Evolutionary conservation across 2,329 filamentous ascomycete species (phyloP).

Genomic region (Cadophora gregata): DNA sequence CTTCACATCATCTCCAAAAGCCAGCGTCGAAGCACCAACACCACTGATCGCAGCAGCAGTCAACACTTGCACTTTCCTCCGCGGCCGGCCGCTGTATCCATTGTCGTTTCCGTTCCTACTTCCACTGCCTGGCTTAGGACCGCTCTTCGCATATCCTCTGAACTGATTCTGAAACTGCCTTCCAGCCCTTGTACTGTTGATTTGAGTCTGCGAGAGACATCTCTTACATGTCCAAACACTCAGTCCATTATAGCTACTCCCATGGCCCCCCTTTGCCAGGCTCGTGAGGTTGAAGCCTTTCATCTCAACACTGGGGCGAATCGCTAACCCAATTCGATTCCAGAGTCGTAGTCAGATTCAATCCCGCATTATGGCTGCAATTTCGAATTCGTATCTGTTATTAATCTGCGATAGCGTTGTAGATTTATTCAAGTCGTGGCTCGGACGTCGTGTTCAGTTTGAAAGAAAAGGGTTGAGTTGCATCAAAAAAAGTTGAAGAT

Average conservation of each 20-base stretch:
- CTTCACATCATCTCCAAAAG: conserved; percentile 73
- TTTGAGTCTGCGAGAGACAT: conserved; percentile 33
- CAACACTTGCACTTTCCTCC: conserved; percentile 30
- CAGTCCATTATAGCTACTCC: neutral
- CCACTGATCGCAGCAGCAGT: conserved; percentile 36
- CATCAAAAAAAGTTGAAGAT: conserved; percentile 8
- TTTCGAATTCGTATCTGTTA: neutral
- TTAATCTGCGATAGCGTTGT: neutral
- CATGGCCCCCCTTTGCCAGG: conserved; percentile 6
- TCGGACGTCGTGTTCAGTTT: neutral
- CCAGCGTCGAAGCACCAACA: conserved; percentile 46
- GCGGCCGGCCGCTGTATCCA: conserved; percentile 22
- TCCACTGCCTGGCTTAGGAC: neutral
- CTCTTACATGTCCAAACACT: conserved; percentile 40
- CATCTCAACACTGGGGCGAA: conserved; percentile 29
- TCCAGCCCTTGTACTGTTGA: neutral
- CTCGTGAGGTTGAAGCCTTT: conserved; percentile 37
- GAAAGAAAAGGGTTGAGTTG: conserved; percentile 8
- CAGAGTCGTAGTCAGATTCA: neutral
- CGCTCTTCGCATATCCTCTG: conserved; percentile 21
- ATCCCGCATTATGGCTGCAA: conserved; percentile 6
- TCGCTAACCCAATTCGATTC: neutral
- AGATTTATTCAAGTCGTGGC: neutral
- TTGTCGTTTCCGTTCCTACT: conserved; percentile 14
- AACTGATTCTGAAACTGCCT: conserved; percentile 23